Evolutionary conservation across 371 early-diverging fungal species (phyloP).

Genomic region (Lichtheimia corymbifera): DNA sequence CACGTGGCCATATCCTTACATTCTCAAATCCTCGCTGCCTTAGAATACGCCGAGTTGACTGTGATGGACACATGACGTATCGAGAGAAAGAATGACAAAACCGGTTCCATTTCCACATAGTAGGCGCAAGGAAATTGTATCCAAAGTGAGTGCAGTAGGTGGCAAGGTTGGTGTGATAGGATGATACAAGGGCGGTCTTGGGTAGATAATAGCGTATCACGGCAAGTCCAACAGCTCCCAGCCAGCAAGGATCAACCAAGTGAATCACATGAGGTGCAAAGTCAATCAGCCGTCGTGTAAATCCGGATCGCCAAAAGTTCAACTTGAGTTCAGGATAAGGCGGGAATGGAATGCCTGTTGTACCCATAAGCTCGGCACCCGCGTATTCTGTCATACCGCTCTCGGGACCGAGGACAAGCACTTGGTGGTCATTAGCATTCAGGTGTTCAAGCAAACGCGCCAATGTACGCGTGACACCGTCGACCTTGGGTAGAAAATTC

Average conservation of each 20-base stretch:
- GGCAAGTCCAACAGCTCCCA: conserved; percentile 39
- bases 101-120: conserved; percentile 54
- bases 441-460: conserved; percentile 45
- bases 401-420: conserved; percentile 48
- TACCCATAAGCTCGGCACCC: conserved; percentile 43
- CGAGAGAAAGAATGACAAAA: conserved; percentile 44
- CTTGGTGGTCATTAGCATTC: conserved; percentile 31
- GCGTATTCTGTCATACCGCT: conserved; percentile 37
- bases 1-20: conserved; percentile 47
- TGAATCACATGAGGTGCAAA: conserved; percentile 53
- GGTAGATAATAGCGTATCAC: conserved; percentile 22
- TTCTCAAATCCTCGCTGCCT: conserved; percentile 33
- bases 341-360: conserved; percentile 45
- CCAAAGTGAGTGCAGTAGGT: conserved; percentile 51
- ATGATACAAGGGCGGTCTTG: conserved; percentile 42
- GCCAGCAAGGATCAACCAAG: conserved; percentile 51
- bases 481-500: conserved; percentile 54
- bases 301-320: conserved; percentile 46
- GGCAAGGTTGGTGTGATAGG: conserved; percentile 54
- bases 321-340: conserved; percentile 53
- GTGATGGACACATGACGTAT: conserved; percentile 44
- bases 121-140: conserved; percentile 31
- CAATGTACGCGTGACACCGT: conserved; percentile 53
- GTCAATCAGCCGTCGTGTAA: conserved; percentile 32
- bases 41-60: conserved; percentile 35